phyloP scores from a whole-genome alignment of 768 basidiomycete species.

The Dacryopinax primogenitus region DNA sequence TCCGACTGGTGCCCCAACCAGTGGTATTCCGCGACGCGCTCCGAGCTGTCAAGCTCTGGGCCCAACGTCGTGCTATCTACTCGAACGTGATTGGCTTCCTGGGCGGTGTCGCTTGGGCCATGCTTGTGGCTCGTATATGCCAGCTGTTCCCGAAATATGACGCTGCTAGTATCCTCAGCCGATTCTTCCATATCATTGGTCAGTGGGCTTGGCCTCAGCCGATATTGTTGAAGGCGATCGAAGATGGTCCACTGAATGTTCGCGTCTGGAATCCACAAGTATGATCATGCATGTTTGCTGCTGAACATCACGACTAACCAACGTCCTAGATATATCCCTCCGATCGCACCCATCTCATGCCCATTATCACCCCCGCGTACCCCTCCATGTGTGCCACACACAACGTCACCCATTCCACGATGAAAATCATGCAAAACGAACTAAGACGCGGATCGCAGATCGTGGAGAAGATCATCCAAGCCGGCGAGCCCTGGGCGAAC shows the following conservation, averaged over 20 bases:
- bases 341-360: constrained; percentile 94
- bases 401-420: constrained; percentile 90
- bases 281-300: constrained; percentile 18
- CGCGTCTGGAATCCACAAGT: constrained; percentile 98
- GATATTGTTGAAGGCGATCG: constrained; percentile 91
- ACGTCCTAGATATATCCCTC: constrained; percentile 62
- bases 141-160: constrained; percentile 92
- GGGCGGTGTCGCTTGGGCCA: constrained; percentile 97
- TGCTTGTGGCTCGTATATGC: constrained; percentile 98
- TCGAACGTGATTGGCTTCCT: constrained; percentile 96
- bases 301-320: not conserved
- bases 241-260: constrained; percentile 84
- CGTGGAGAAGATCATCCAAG: constrained; percentile 81
- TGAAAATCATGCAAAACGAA: constrained; percentile 91
- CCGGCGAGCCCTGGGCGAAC: constrained; percentile 75
- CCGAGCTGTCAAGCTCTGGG: constrained; percentile 96
- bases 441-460: constrained; percentile 91
- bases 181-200: constrained; percentile 97
- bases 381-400: constrained; percentile 99
- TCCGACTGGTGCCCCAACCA: constrained; percentile 88
- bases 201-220: constrained; percentile 99
- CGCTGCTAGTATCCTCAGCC: constrained; percentile 88
- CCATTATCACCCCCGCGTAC: constrained; percentile 97
- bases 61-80: constrained; percentile 94
- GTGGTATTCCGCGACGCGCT: constrained; percentile 88